These are phyloP conservation scores for Colletotrichum cereale DNA, from an alignment of 2,329 filamentous ascomycete genomes.

Conservation along the genomic window DNA sequence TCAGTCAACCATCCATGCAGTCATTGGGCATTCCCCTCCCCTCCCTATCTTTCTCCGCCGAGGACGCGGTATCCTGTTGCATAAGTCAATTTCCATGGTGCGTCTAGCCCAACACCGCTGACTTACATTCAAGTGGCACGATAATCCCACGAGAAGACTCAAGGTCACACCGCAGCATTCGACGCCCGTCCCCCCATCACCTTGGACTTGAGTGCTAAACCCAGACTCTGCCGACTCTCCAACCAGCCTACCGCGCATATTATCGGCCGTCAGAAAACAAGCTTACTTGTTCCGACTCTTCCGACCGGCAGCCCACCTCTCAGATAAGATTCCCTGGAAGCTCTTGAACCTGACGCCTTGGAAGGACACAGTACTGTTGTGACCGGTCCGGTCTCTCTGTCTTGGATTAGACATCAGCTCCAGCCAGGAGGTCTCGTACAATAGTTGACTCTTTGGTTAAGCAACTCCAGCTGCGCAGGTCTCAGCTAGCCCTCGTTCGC, in stretches of 20 bases:
- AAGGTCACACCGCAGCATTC: constrained; percentile 21
- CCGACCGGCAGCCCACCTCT: constrained; percentile 6
- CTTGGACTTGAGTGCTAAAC: not conserved
- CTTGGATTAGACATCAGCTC: not conserved
- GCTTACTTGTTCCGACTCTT: not conserved
- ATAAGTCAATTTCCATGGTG: constrained; percentile 4
- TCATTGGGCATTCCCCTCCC: not conserved
- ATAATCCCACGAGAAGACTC: constrained; percentile 11
- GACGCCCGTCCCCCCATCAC: constrained; percentile 2
- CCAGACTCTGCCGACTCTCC: not conserved
- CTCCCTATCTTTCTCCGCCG: constrained; percentile 6
- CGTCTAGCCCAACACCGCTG: constrained; percentile 7
- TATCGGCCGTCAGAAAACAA: not conserved
- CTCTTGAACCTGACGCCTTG: not conserved
- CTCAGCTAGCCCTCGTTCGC: constrained; percentile 20
- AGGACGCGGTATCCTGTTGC: constrained; percentile 6
- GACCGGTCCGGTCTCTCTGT: constrained; percentile 11
- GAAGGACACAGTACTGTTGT: not conserved
- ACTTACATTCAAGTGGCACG: constrained; percentile 4
- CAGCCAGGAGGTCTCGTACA: not conserved
- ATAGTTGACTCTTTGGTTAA: not conserved
- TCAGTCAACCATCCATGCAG: not conserved
- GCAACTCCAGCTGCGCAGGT: constrained; percentile 21
- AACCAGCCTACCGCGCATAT: constrained; percentile 1
- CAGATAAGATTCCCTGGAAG: not conserved